phyloP scores from a whole-genome alignment of 1,284 basidiomycete genomes.

The Ceratobasidium papillatum region DNA sequence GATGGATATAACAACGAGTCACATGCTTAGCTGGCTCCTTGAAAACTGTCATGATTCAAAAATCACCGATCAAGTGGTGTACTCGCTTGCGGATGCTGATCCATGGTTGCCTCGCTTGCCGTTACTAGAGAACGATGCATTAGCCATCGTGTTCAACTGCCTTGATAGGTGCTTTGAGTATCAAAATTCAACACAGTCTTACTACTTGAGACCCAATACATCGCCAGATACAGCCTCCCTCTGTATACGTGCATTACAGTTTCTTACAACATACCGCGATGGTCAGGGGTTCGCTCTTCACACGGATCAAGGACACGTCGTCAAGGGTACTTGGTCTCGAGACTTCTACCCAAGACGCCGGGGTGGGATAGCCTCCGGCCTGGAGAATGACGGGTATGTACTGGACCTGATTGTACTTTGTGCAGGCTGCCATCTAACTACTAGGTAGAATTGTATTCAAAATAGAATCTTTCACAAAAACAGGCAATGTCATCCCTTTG shows the following conservation, averaged over 20 bases:
- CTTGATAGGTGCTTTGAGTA: background rate
- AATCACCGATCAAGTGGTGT: background rate
- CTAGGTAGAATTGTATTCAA: background rate
- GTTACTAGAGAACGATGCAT: background rate
- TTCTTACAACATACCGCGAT: background rate
- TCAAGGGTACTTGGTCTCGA: background rate
- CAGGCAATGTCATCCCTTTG: background rate
- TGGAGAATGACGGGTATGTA: background rate
- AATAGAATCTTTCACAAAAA: background rate
- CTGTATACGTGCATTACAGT: background rate
- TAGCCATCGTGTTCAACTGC: background rate
- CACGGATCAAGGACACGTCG: background rate
- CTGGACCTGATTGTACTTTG: background rate
- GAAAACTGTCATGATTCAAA: background rate
- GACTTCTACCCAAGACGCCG: background rate
- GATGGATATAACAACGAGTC: background rate
- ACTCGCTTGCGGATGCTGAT: background rate
- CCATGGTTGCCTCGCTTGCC: slow-evolving; percentile 16
- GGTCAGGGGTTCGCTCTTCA: background rate
- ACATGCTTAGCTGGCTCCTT: slow-evolving; percentile 8
- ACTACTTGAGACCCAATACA: background rate
- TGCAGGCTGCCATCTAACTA: background rate
- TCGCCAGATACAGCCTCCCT: slow-evolving; percentile 1
- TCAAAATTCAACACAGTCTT: background rate
- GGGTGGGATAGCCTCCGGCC: background rate